A percentile compares a stretch with the other conserved stretches of the same genome.
These are phyloP conservation scores for Leccinum barrowsii DNA, from an alignment of 768 basidiomycete genomes.

Conservation along the genomic window DNA sequence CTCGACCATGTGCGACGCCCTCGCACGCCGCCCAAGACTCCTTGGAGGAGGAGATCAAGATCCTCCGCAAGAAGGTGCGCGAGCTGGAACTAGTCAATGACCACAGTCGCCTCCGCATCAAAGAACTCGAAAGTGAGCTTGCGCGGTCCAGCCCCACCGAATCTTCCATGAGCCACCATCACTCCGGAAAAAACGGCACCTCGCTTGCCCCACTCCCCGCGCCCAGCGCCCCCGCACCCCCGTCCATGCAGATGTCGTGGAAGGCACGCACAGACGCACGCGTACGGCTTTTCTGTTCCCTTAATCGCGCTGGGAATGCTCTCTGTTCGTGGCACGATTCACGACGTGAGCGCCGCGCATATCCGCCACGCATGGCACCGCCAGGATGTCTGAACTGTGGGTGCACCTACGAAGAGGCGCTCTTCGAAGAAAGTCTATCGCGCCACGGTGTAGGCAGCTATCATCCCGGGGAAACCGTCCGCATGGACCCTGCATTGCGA, in stretches of 20 bases:
- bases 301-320: constrained; percentile 85
- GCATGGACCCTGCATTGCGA: constrained; percentile 85
- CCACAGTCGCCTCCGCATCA: constrained; percentile 44
- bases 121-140: constrained; percentile 46
- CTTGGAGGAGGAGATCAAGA: constrained; percentile 49
- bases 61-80: constrained; percentile 53
- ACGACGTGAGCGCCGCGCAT: constrained; percentile 71
- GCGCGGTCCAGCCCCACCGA: constrained; percentile 29
- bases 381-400: constrained; percentile 79
- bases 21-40: constrained; percentile 16
- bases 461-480: constrained; percentile 77
- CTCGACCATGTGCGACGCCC: constrained; percentile 19
- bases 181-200: constrained; percentile 4
- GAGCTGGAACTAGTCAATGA: constrained; percentile 64
- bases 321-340: constrained; percentile 91
- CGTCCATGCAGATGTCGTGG: constrained; percentile 57
- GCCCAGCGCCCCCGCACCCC: constrained; percentile 35
- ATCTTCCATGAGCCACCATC: constrained; percentile 19
- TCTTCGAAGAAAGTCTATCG: constrained; percentile 81
- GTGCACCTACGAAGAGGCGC: constrained; percentile 78
- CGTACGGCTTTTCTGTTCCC: constrained; percentile 66
- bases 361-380: constrained; percentile 79
- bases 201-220: constrained; percentile 14
- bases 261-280: constrained; percentile 71
- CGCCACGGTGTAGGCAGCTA: constrained; percentile 81